Conservation (phyloP, 371 early-diverging fungal genomes). For the Mucor indicus region DNA sequence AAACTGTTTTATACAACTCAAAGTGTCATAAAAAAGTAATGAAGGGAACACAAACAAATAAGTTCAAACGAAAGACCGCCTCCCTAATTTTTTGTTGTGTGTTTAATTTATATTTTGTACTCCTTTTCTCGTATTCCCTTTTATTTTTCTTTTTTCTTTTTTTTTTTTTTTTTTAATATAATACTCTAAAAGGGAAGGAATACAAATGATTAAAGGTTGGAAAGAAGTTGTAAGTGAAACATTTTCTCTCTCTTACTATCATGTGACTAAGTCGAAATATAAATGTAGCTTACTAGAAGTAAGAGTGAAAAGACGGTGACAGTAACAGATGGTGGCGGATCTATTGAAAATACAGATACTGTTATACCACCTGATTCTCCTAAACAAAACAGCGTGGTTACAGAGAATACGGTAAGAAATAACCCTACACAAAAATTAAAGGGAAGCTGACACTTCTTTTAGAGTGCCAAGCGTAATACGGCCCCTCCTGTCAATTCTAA, state of each 20-base stretch:
- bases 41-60: too few relatives aligned
- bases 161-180: slow-evolving; percentile 1
- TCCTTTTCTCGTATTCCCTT: too few relatives aligned
- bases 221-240: slow-evolving; percentile 29
- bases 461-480: background rate
- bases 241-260: slow-evolving; percentile 3
- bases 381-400: slow-evolving; percentile 4
- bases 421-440: background rate
- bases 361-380: slow-evolving; percentile 9
- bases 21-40: too few relatives aligned
- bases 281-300: slow-evolving; percentile 26
- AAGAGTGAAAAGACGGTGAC: slow-evolving; percentile 9
- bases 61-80: too few relatives aligned
- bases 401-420: background rate
- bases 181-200: too few relatives aligned
- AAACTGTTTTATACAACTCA: too few relatives aligned
- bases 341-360: background rate
- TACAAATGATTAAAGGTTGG: slow-evolving; percentile 39
- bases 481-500: background rate
- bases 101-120: slow-evolving; percentile 3
- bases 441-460: background rate
- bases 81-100: slow-evolving; percentile 2
- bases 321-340: background rate
- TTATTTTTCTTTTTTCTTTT: slow-evolving; percentile 1
- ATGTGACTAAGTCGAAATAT: background rate